A percentile compares a stretch with the other conserved stretches of the same genome.
These are phyloP conservation scores for Mucor mucedo DNA, from an alignment of 371 early-diverging fungal species.

Conservation along the genomic window DNA sequence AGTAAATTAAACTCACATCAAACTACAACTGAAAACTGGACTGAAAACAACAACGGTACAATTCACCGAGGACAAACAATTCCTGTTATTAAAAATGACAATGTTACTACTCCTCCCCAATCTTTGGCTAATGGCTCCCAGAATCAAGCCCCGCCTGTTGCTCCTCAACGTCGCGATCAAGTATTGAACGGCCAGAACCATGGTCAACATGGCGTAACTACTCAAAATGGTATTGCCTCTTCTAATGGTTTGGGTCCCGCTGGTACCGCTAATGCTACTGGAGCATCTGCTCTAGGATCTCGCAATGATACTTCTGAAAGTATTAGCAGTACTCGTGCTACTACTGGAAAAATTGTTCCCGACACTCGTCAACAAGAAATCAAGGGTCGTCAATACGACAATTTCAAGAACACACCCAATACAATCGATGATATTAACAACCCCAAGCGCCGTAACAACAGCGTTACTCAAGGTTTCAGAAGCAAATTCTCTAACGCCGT, in stretches of 20 bases:
- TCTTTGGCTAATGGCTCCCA: neutral
- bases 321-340: slow-evolving; percentile 28
- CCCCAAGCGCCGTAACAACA: neutral
- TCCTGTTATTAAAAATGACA: neutral
- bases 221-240: neutral
- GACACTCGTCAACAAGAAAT: slow-evolving; percentile 14
- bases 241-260: neutral
- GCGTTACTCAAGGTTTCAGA: neutral
- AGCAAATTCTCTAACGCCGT: slow-evolving; percentile 9
- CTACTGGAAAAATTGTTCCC: slow-evolving; percentile 12
- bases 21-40: neutral
- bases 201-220: neutral
- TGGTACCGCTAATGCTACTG: slow-evolving; percentile 10
- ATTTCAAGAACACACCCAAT: neutral
- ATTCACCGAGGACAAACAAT: neutral
- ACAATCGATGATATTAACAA: neutral
- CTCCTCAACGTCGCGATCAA: neutral
- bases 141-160: neutral
- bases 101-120: too few relatives aligned
- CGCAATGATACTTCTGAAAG: slow-evolving; percentile 10
- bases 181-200: too few relatives aligned
- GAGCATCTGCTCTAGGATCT: neutral
- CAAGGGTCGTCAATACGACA: slow-evolving; percentile 2
- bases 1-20: neutral
- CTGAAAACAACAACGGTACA: neutral